Evolutionary conservation across 192 early-diverging fungal species (phyloP).

Genomic region (Entrophospora sp.): DNA sequence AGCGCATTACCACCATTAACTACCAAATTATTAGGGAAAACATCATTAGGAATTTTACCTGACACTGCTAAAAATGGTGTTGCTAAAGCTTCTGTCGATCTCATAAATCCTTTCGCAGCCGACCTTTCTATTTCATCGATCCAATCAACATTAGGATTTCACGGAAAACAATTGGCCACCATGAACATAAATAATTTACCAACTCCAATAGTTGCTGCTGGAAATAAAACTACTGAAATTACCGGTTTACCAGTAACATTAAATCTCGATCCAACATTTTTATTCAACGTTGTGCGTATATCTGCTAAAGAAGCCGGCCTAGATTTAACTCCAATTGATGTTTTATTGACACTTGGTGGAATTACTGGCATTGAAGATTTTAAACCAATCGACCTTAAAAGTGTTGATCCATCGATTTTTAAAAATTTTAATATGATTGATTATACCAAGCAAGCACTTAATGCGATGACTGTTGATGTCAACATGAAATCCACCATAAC

Average conservation of each 20-base stretch:
- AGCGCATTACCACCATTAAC: slow-evolving; percentile 41
- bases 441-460: slow-evolving; percentile 39
- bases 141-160: slow-evolving; percentile 33
- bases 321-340: slow-evolving; percentile 27
- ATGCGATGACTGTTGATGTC: slow-evolving; percentile 38
- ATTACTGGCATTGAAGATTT: background rate
- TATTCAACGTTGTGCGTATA: slow-evolving; percentile 27
- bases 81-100: slow-evolving; percentile 36
- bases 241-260: slow-evolving; percentile 19
- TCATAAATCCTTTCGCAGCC: slow-evolving; percentile 49
- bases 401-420: slow-evolving; percentile 28
- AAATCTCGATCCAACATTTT: slow-evolving; percentile 30
- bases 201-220: background rate
- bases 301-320: slow-evolving; percentile 22
- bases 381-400: no score
- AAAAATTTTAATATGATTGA: slow-evolving; percentile 36
- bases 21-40: slow-evolving; percentile 31
- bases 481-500: slow-evolving; percentile 30
- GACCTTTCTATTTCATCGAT: slow-evolving; percentile 40
- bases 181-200: slow-evolving; percentile 20
- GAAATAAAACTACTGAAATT: background rate
- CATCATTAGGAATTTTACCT: slow-evolving; percentile 32
- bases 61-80: slow-evolving; percentile 34
- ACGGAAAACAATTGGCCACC: slow-evolving; percentile 33
- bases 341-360: slow-evolving; percentile 20